These are phyloP conservation scores for Coemansia sp. DNA, from an alignment of 192 early-diverging fungal species.

Conservation along the genomic window DNA sequence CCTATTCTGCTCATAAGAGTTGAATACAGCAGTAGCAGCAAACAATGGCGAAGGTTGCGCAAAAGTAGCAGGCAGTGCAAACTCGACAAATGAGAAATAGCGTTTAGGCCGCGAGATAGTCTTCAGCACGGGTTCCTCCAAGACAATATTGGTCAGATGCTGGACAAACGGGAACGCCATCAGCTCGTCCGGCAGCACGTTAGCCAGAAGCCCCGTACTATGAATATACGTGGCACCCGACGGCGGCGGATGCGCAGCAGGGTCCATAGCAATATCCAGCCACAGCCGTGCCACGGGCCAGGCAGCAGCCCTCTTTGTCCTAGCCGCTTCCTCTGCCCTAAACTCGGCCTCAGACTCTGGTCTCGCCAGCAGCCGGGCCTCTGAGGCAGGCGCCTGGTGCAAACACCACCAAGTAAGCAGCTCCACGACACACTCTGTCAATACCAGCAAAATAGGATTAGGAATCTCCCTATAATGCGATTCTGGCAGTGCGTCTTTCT, in stretches of 20 bases:
- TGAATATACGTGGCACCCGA: conserved; percentile 45
- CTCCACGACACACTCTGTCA: conserved; percentile 55
- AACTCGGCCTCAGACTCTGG: conserved; percentile 38
- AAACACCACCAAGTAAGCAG: conserved; percentile 59
- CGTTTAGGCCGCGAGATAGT: conserved; percentile 57
- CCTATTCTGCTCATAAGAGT: conserved; percentile 61
- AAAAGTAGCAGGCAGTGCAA: conserved; percentile 29
- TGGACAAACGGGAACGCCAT: conserved; percentile 58
- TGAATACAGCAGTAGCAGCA: conserved; percentile 67
- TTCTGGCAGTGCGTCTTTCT: conserved; percentile 44
- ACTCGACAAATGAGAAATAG: conserved; percentile 57
- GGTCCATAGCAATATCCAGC: conserved; percentile 49
- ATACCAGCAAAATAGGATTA: conserved; percentile 46
- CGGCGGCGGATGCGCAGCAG: conserved; percentile 10
- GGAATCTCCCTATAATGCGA: conserved; percentile 57
- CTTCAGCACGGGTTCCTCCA: conserved; percentile 64
- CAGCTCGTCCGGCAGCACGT: conserved; percentile 56
- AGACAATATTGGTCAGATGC: conserved; percentile 64
- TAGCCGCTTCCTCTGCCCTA: conserved; percentile 35
- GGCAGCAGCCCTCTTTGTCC: conserved; percentile 20
- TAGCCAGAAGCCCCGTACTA: conserved; percentile 51
- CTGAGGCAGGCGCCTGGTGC: conserved; percentile 27
- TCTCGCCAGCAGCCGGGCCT: conserved; percentile 18
- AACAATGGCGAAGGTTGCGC: conserved; percentile 21
- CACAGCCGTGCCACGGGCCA: conserved; percentile 44